Conservation (phyloP, 1,139 yeast species). For the Torulaspora pretoriensis region DNA sequence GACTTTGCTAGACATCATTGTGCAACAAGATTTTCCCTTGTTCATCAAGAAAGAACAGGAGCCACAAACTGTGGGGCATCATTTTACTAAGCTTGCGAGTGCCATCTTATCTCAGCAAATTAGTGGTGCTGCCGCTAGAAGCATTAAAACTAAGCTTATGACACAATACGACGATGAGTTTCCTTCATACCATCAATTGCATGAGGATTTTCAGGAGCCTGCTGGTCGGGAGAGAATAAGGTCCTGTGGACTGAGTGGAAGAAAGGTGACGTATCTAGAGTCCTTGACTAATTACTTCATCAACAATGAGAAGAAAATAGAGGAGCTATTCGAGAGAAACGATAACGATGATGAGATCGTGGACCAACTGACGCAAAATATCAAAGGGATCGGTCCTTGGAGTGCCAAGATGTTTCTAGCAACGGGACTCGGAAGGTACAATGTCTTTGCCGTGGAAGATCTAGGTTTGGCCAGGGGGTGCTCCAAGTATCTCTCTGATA, state of each 20-base stretch:
- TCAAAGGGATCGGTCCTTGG: slow-evolving; percentile 90
- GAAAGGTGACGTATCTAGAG: slow-evolving; percentile 62
- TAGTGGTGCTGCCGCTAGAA: slow-evolving; percentile 74
- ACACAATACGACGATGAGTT: slow-evolving; percentile 39
- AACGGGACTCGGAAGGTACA: slow-evolving; percentile 61
- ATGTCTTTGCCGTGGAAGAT: slow-evolving; percentile 76
- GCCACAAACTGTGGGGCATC: slow-evolving; percentile 29
- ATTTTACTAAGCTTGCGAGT: slow-evolving; percentile 44
- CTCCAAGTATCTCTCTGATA: slow-evolving; percentile 52
- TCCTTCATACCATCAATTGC: slow-evolving; percentile 53
- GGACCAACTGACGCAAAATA: slow-evolving; percentile 47
- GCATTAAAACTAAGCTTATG: slow-evolving; percentile 53
- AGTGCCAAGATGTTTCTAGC: slow-evolving; percentile 82
- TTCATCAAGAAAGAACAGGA: slow-evolving; percentile 24
- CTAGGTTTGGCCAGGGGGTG: slow-evolving; percentile 83
- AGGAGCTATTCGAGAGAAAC: slow-evolving; percentile 40
- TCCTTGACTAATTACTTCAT: slow-evolving; percentile 58
- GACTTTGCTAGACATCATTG: slow-evolving; percentile 38
- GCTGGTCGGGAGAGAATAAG: slow-evolving; percentile 48
- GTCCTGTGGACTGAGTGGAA: slow-evolving; percentile 63
- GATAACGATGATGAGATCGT: slow-evolving; percentile 46
- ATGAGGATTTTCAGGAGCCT: slow-evolving; percentile 23
- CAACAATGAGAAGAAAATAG: slow-evolving; percentile 41
- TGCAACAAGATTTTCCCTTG: slow-evolving; percentile 26
- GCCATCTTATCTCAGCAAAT: slow-evolving; percentile 76